Evolutionary conservation across 495 filamentous ascomycete species (phyloP), one percentile per base, ranked within the genome.

Genomic region (Xylaria grammica): DNA sequence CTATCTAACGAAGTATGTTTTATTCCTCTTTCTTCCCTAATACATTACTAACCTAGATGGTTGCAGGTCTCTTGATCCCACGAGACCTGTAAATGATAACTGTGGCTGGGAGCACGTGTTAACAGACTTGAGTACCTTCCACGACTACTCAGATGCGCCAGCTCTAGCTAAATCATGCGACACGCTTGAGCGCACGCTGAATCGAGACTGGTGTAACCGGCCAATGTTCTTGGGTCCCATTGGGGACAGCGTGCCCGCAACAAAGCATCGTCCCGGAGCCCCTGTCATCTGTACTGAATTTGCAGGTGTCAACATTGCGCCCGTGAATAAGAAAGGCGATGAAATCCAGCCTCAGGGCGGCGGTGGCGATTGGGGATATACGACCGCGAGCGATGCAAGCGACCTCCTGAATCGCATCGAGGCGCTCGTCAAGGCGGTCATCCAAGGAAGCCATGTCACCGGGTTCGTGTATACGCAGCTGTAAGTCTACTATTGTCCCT

Each of bases 41-140:
- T 15, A 24, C 27, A 46, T 30, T 27, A 38, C 34, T 68, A 20
- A 70, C 56, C 48, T 36, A n/a, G 29, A 54, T 13, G 8, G 26
- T 44, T 81, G 77, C 61, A 79, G 80, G 20, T 46, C 50, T 0
- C 75, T 88, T 3, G 86, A 88, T 60, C 79, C 83, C 2, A 86
- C 81, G 19, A 77, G 86, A 15, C 84, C 85, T 10, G 77, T 88
- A 54, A 88, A 87, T 61, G 86, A 88, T 74, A 88, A 88, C 71
- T 88, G 86, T 65, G 86, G 86, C 57, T 88, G 86, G 86, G 84
- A 88, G 49, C 85, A 87, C 60, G 82, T 87, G 3, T 55, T 75
- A 7, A 87, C 83, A 1, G 84, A 88, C 55, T 75, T 88, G 0
- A 84, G 81, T 44, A 87, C 86, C 11, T 88, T 83, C 74, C 86